Percentiles rank a stretch among this genome's conserved stretches.
Conservation (phyloP, 176 grass and related monocot genomes). For the Rhynchospora breviuscula region DNA sequence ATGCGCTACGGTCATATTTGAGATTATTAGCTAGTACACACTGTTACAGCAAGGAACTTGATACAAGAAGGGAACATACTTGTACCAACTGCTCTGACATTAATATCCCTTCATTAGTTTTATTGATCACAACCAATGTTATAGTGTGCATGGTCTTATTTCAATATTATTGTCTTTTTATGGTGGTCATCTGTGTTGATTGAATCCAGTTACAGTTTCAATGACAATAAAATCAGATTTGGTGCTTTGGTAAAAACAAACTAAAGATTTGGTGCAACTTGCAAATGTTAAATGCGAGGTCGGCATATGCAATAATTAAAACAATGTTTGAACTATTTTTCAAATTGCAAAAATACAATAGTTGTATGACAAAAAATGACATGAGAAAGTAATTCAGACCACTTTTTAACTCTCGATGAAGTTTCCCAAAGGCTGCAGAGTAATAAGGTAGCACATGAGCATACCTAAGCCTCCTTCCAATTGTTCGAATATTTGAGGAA, state of each 20-base stretch:
- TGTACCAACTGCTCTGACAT: not conserved
- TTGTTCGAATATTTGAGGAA: slow-evolving; percentile 81
- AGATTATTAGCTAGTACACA: not conserved
- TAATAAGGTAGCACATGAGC: not conserved
- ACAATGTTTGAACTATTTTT: not conserved
- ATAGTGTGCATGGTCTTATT: not conserved
- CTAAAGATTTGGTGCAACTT: not conserved
- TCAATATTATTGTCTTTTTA: not conserved
- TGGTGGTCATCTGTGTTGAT: not conserved
- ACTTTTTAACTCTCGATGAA: not conserved
- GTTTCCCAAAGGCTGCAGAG: not conserved
- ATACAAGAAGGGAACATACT: not conserved
- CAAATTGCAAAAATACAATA: not conserved
- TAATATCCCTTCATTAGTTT: not conserved
- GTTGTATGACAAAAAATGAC: not conserved
- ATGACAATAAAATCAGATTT: not conserved
- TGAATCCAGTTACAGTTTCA: not conserved
- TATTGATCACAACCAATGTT: not conserved
- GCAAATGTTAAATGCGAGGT: not conserved
- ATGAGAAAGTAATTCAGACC: not conserved
- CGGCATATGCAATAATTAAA: not conserved
- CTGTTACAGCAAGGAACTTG: not conserved
- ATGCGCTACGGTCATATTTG: not conserved
- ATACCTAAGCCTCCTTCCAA: slow-evolving; percentile 49
- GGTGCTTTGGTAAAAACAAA: too few relatives aligned